Evolutionary conservation across 2,329 filamentous ascomycete species (phyloP).

Genomic region (Colletotrichum melonis): DNA sequence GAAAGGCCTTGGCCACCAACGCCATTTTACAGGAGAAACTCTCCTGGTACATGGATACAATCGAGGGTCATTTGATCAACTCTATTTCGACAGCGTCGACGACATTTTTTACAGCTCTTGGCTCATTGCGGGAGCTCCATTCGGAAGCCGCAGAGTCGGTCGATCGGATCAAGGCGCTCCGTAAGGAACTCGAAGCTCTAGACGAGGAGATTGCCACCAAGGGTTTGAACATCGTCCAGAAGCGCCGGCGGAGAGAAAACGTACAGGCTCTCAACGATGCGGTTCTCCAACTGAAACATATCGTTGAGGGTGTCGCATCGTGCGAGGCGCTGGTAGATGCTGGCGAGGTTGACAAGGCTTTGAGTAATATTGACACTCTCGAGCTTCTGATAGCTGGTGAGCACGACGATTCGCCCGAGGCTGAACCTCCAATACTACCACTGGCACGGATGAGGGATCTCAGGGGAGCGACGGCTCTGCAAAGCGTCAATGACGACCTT

Average conservation of each 20-base stretch:
- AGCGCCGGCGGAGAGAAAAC: slow-evolving; percentile 86
- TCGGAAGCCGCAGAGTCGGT: slow-evolving; percentile 94
- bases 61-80: slow-evolving; percentile 95
- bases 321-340: slow-evolving; percentile 87
- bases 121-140: slow-evolving; percentile 90
- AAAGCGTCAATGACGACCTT: slow-evolving; percentile 83
- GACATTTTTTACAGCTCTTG: slow-evolving; percentile 94
- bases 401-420: slow-evolving; percentile 51
- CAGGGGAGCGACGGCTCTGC: slow-evolving; percentile 80
- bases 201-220: slow-evolving; percentile 89
- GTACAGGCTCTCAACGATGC: slow-evolving; percentile 84
- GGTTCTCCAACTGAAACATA: slow-evolving; percentile 82
- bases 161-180: slow-evolving; percentile 81
- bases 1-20: slow-evolving; percentile 94
- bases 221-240: slow-evolving; percentile 86
- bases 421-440: slow-evolving; percentile 44
- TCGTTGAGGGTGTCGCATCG: slow-evolving; percentile 78
- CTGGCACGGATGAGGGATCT: slow-evolving; percentile 71
- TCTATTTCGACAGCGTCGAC: slow-evolving; percentile 96
- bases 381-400: slow-evolving; percentile 86
- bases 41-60: slow-evolving; percentile 99
- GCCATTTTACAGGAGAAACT: slow-evolving; percentile 98
- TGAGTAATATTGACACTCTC: slow-evolving; percentile 80
- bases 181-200: slow-evolving; percentile 82
- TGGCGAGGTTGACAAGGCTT: slow-evolving; percentile 84